phyloP scores from a whole-genome alignment of 495 filamentous ascomycete genomes.

The Tuber borchii region DNA sequence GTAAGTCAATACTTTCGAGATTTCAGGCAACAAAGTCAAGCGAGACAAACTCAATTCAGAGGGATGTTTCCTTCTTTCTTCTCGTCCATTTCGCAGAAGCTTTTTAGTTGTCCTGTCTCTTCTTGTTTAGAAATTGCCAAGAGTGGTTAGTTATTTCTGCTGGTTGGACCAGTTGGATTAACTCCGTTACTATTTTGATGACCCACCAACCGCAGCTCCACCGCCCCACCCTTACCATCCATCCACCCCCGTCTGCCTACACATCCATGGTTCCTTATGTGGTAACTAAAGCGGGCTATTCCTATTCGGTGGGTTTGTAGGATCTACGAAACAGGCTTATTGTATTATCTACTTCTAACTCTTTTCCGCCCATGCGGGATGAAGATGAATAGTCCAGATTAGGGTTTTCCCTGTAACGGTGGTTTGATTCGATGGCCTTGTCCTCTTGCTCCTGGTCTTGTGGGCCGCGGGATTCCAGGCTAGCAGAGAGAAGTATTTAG shows the following conservation, averaged over 20 bases:
- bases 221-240: neutral
- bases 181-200: conserved; percentile 3
- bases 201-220: neutral
- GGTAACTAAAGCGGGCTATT: neutral
- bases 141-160: neutral
- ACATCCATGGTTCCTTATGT: neutral
- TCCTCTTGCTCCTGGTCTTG: neutral
- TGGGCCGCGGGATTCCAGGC: neutral
- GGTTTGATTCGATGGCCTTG: neutral
- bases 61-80: neutral
- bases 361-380: neutral
- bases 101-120: neutral
- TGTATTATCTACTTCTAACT: neutral
- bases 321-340: conserved; percentile 1
- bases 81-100: neutral
- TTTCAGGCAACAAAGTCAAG: neutral
- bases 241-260: neutral
- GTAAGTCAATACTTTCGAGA: neutral
- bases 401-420: neutral
- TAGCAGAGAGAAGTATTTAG: neutral
- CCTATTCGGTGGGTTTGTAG: neutral
- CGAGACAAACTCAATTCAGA: neutral
- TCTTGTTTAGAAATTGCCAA: neutral
- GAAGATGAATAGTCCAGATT: neutral
- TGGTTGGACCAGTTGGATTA: neutral